phyloP scores from a whole-genome alignment of 441 rosid genomes.

The California macrophylla region DNA sequence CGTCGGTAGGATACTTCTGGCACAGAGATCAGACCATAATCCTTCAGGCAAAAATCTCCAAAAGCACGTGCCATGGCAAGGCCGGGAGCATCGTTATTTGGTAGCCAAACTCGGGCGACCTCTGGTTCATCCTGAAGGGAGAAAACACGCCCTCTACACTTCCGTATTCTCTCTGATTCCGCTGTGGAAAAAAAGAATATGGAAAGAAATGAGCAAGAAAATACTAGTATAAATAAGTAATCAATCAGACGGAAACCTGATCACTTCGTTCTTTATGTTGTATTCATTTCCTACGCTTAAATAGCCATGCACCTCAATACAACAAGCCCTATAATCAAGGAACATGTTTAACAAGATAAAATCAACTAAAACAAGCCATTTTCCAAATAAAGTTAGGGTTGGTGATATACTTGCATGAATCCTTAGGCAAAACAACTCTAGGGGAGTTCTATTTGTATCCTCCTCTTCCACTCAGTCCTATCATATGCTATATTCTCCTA shows the following conservation, averaged over 20 bases:
- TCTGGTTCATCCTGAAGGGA: constrained; percentile 88
- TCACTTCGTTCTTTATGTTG: constrained; percentile 3
- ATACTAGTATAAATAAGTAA: background rate
- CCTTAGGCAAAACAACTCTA: background rate
- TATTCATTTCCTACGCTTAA: background rate
- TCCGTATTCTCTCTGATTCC: constrained; percentile 80
- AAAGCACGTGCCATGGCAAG: constrained; percentile 99
- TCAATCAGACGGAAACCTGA: background rate
- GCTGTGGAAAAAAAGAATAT: constrained; percentile 27
- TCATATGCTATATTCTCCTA: no score
- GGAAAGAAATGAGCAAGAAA: constrained; percentile 4
- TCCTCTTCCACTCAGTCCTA: no score
- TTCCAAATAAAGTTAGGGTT: background rate
- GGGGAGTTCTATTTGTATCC: no score
- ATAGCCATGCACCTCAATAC: background rate
- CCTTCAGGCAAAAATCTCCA: constrained; percentile 93
- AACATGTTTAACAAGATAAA: background rate
- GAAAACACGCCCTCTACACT: constrained; percentile 83
- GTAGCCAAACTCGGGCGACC: constrained; percentile 84
- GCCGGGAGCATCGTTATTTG: constrained; percentile 87
- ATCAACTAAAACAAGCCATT: background rate
- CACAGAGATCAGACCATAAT: constrained; percentile 84
- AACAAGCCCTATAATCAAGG: background rate
- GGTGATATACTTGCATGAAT: background rate
- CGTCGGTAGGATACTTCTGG: constrained; percentile 59